phyloP scores from a whole-genome alignment of 306 rosid species.

The Vicia faba region DNA sequence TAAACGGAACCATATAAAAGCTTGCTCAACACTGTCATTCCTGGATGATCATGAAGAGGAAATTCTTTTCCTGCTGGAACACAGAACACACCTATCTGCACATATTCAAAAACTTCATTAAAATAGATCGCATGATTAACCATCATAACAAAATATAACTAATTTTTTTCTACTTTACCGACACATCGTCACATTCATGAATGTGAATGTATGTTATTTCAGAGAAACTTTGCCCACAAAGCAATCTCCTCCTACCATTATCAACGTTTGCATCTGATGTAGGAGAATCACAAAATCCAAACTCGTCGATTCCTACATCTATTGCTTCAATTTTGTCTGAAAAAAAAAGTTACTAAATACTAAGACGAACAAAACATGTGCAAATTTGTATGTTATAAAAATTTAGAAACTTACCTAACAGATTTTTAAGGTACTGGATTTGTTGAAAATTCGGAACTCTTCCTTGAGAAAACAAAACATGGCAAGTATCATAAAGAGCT shows the following conservation, averaged over 20 bases:
- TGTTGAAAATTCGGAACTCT: slow-evolving; percentile 50
- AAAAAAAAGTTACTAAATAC: background rate
- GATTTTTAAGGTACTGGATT: slow-evolving; percentile 47
- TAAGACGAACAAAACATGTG: background rate
- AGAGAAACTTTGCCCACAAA: slow-evolving; percentile 47
- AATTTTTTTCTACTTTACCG: slow-evolving; percentile 44
- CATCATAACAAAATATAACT: background rate
- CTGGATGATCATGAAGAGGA: slow-evolving; percentile 77
- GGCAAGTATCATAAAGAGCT: slow-evolving; percentile 51
- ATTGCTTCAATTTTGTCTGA: slow-evolving; percentile 53
- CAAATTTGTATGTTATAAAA: background rate
- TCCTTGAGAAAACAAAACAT: slow-evolving; percentile 45
- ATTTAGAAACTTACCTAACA: slow-evolving; percentile 41
- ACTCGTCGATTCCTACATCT: slow-evolving; percentile 63
- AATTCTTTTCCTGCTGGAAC: slow-evolving; percentile 53
- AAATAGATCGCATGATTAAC: background rate
- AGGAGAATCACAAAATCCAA: slow-evolving; percentile 39
- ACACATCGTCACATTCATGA: slow-evolving; percentile 60
- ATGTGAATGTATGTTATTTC: slow-evolving; percentile 65
- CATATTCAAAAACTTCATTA: background rate
- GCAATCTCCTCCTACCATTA: slow-evolving; percentile 39
- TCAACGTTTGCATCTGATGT: slow-evolving; percentile 30
- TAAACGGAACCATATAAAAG: slow-evolving; percentile 56
- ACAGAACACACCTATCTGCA: slow-evolving; percentile 70
- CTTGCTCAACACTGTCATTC: slow-evolving; percentile 75